Evolutionary conservation across 164 flowering plant species (phyloP).

Genomic region (Cinnamomum chago): DNA sequence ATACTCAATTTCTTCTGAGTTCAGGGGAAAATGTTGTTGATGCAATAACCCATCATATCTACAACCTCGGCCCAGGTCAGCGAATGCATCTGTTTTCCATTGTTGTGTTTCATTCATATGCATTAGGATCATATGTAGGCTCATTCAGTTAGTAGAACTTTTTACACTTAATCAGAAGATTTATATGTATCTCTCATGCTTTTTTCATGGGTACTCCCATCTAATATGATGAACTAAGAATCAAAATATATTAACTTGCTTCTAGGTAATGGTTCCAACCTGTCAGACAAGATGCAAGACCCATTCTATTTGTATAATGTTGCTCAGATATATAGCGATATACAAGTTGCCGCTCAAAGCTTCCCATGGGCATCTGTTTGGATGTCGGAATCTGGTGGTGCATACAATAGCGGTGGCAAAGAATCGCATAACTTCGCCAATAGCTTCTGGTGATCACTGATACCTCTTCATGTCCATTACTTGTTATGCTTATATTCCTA

Average conservation of each 20-base stretch:
- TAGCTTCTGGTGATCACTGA: conserved; percentile 55
- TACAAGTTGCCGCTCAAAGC: conserved; percentile 9
- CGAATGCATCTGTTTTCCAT: neutral
- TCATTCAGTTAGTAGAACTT: neutral
- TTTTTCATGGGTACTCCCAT: neutral
- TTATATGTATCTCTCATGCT: neutral
- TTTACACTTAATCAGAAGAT: neutral
- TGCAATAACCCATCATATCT: conserved; percentile 58
- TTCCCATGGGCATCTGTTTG: conserved; percentile 54
- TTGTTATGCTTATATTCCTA: neutral
- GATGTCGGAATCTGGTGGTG: conserved; percentile 82
- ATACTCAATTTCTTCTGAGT: conserved; percentile 28
- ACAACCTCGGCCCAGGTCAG: conserved; percentile 69
- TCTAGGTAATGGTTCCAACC: conserved; percentile 48
- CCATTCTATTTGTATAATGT: conserved; percentile 39
- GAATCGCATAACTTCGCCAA: conserved; percentile 44
- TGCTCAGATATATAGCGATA: conserved; percentile 39
- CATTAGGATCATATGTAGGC: neutral
- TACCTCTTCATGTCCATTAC: neutral
- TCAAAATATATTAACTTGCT: neutral
- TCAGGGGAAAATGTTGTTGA: conserved; percentile 46
- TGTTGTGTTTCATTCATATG: neutral
- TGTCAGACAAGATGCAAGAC: conserved; percentile 43
- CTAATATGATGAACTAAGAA: neutral
- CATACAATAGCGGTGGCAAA: conserved; percentile 64